These are phyloP conservation scores for Parastagonospora avenae DNA, from an alignment of 2,329 filamentous ascomycete genomes.

Conservation along the genomic window DNA sequence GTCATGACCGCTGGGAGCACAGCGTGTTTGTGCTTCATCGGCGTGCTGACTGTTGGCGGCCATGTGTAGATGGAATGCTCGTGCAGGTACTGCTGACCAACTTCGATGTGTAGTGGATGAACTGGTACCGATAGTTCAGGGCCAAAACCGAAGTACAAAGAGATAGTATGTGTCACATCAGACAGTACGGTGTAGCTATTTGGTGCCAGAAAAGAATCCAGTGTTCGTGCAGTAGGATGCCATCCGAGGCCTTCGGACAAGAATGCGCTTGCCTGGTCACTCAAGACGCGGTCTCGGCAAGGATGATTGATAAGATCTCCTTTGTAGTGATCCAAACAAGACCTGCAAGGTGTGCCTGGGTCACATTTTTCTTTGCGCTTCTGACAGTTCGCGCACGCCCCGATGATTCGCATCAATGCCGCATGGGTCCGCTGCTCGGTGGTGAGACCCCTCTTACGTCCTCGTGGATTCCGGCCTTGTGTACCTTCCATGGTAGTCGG, in stretches of 20 bases:
- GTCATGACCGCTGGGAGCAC: conserved; percentile 45
- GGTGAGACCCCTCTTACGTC: conserved; percentile 41
- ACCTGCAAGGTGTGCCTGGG: conserved; percentile 46
- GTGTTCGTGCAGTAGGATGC: conserved; percentile 40
- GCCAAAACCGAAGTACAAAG: conserved; percentile 43
- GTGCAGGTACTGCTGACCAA: conserved; percentile 29
- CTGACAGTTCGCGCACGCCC: conserved; percentile 44
- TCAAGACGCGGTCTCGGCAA: conserved; percentile 41
- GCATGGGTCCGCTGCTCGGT: conserved; percentile 41
- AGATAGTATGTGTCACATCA: conserved; percentile 33
- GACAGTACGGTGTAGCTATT: conserved; percentile 19
- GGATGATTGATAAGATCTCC: conserved; percentile 43
- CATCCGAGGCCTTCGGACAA: conserved; percentile 41
- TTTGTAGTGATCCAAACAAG: conserved; percentile 47
- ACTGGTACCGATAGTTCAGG: conserved; percentile 32
- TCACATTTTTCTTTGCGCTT: conserved; percentile 47
- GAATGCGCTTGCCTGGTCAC: conserved; percentile 34
- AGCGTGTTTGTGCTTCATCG: conserved; percentile 27
- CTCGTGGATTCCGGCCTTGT: conserved; percentile 32
- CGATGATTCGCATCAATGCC: conserved; percentile 43
- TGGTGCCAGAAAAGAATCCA: conserved; percentile 31
- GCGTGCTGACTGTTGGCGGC: conserved; percentile 31
- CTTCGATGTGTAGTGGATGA: conserved; percentile 27
- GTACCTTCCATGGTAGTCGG: conserved; percentile 34
- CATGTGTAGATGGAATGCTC: conserved; percentile 45